Evolutionary conservation across 202 grass and related monocot genomes (phyloP), one percentile per base, ranked within the genome.

Genomic region (Cymbopogon flexuosus): DNA sequence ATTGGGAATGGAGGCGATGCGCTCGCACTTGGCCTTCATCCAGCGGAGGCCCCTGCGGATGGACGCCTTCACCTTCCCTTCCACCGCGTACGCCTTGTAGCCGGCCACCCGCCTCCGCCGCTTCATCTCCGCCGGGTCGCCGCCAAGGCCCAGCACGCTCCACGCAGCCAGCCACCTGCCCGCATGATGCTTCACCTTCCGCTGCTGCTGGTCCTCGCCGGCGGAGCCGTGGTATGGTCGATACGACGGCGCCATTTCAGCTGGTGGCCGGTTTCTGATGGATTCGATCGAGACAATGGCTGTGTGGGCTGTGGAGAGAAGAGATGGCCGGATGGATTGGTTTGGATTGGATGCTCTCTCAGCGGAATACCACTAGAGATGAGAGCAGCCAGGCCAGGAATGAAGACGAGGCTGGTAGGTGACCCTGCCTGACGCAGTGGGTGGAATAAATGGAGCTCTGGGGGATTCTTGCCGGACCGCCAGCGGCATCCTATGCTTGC

Each of bases 31-130:
- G 40, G 61, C 79, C 89, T 93, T 93, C 65, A 93, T 87, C 94
- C 94, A 93, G 68, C 91, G 87, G n/a, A 97, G 70, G 0, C 93
- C 87, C 62, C 86, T 70, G 42, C 93, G 89, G 37, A 97, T 16
- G 72, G 94, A 93, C 4, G 94, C 76, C 91, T 91, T 97, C 22
- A 97, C 81, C 84, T 91, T 93, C 10, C 91, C 91, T 42, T 97
- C 91, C 67, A 93, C 91, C n/a, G 87, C 74, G 82, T 91, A 97
- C 27, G 89, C 87, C 87, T 97, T 97, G 89, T 97, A 97, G 27
- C 89, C 78, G 6, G 91, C 89, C 35, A 97, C 89, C 69, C 93
- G 41, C 33, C 89, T 64, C 73, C 89, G 89, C 63, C 91, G 90
- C 85, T 88, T 93, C 89, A 91, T 93, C 91, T 97, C 91, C 46